phyloP scores from a whole-genome alignment of 106 monocot genomes.

The Hemerocallis citrina region DNA sequence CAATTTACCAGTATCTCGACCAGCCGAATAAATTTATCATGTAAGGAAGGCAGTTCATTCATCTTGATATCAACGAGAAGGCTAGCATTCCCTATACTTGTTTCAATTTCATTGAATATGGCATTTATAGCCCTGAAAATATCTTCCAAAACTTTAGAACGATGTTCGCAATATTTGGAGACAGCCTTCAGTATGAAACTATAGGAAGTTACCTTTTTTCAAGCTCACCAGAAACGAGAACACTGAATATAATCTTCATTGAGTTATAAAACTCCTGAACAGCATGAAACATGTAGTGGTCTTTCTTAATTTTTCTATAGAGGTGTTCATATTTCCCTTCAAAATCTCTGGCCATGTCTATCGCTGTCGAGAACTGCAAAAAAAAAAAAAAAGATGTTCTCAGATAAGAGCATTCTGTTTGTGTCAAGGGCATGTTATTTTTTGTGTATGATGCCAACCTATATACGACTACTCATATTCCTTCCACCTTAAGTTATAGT shows the following conservation, averaged over 20 bases:
- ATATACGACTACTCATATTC: too few species aligned
- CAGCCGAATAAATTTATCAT: conserved; percentile 34
- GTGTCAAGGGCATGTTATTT: too few species aligned
- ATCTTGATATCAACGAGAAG: conserved; percentile 43
- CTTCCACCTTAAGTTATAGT: too few species aligned
- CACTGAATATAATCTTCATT: conserved; percentile 40
- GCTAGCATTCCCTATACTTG: conserved; percentile 30
- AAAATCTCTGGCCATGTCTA: conserved; percentile 49
- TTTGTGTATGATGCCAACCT: too few species aligned
- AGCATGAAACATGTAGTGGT: conserved; percentile 61
- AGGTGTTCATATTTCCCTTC: conserved; percentile 37
- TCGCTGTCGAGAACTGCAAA: conserved; percentile 49
- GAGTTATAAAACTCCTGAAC: conserved; percentile 48
- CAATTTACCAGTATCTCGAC: conserved; percentile 45
- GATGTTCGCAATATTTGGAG: background rate
- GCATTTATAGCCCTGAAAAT: conserved; percentile 43
- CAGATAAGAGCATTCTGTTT: background rate
- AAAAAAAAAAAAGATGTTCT: background rate
- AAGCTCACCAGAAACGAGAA: conserved; percentile 38
- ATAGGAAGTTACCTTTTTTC: conserved; percentile 49
- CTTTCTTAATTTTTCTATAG: conserved; percentile 48
- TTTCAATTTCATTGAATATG: conserved; percentile 38
- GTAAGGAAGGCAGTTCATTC: conserved; percentile 32
- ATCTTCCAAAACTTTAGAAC: conserved; percentile 5
- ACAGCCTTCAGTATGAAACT: background rate